Evolutionary conservation across 2,329 filamentous ascomycete species (phyloP), one percentile per base, ranked within the genome.

Genomic region (Basipetospora sp.): DNA sequence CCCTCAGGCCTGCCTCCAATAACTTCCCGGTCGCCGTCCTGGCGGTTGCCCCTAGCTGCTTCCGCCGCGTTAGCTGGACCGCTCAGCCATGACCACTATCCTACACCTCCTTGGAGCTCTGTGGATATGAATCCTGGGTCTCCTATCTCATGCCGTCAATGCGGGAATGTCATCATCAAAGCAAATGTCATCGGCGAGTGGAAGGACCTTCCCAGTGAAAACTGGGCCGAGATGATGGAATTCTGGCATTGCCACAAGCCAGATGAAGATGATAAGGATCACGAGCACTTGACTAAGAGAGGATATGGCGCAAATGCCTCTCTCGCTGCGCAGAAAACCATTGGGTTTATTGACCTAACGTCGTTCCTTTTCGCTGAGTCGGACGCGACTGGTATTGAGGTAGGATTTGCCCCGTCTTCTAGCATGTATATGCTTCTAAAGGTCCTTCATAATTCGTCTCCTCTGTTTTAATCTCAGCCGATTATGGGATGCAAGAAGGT

Each of bases 151-250:
- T 67, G 66, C 48, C 56, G 64, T 41, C 38, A 46, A 44, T 67
- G 64, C 53, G 36, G 44, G 31, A 41, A 51, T 13, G 42, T 38
- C 2, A 42, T 74, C 14, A 56, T 74, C 10, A 29, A 48, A 1
- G 39, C 48, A 3, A 58, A 53, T 6, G 47, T 36, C 3, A 61
- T 74, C 6, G 59, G 56, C 28, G 56, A 60, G 27, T 98, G 90
- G 88, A 94, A 88, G 58, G 86, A 98, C 51, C 63, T 98, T 14
- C 90, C 90, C 0, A 94, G 86, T 51, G 86, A 93, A 49, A 88
- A 94, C 51, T 98, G 90, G 90, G 92, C 90, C 1, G 90, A 98
- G 60, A 93, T 98, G 87, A 98, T 98, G 90, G 92, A 98, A 56
- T 93, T 98, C 48, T 98, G 90, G 90, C 92, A 98, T 57, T 98